These are phyloP conservation scores for Balamuthia mandrillaris DNA, from an alignment of 208 protist species.

Conservation along the genomic window DNA sequence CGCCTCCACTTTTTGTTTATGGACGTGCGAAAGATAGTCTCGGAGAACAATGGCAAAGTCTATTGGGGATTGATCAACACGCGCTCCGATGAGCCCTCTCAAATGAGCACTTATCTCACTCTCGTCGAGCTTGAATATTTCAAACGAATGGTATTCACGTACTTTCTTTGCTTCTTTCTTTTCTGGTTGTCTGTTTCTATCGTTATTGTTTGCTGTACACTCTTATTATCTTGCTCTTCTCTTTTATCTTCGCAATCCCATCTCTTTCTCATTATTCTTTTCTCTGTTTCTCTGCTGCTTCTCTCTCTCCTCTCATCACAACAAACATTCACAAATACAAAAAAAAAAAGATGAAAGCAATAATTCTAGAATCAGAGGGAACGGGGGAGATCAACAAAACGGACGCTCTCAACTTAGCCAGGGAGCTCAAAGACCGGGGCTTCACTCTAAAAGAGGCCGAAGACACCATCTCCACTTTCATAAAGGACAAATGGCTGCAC, in stretches of 20 bases:
- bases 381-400: background rate
- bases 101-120: background rate
- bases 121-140: background rate
- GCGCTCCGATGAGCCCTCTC: background rate
- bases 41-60: background rate
- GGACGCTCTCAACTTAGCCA: no score
- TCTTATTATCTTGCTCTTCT: background rate
- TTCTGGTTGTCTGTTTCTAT: background rate
- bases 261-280: no score
- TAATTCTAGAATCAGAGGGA: no score
- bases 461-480: background rate
- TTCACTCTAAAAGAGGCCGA: background rate
- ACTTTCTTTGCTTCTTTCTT: background rate
- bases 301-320: no score
- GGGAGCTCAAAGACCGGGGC: no score
- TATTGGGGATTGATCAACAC: background rate
- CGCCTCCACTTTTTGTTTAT: slow-evolving; percentile 2
- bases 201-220: background rate
- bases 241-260: no score
- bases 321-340: no score
- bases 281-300: no score
- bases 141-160: background rate
- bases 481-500: background rate
- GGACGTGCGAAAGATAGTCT: background rate
- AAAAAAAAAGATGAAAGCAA: no score